Base-by-base conservation (phyloP, 1,139 yeast species). In the Yamadazyma sp. region DNA sequence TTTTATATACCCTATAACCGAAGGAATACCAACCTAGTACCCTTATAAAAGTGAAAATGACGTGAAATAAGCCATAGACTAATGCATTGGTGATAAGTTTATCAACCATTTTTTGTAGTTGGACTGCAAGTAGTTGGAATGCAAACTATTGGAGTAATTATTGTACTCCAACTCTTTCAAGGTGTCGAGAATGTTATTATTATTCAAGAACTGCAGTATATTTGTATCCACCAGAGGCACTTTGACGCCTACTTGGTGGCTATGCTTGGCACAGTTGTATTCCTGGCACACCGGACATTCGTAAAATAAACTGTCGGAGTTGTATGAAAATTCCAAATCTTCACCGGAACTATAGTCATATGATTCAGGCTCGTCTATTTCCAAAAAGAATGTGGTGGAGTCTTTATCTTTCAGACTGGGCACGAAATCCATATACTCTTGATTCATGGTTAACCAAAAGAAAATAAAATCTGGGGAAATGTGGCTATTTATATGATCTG, bases 101-200 rank as follows among this genome's bases (percentile, higher is more conserved):
- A 54, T 45, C 34, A 60, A 48, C 64, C 64, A 61, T 45, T 59
- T 59, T 38, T 59, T 50, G 43, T 61, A 61, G 39, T 61, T 61
- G 1, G 51, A 45, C 41, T 54, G 54, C 12, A 43, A 22, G 56
- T 52, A 37, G 51, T 48, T 40, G 8, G 43, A 36, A 25, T 34
- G 22, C 22, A 34, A n/a, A n/a, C n/a, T n/a, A n/a, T n/a, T n/a
- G n/a, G n/a, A 28, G 22, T 28, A 28, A 22, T 23, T 23, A 16
- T 15, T 22, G 24, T 34, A 7, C 13, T 41, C 42, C 7, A 38
- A 23, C 17, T 34, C 40, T 25, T 41, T 38, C 25, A 41, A 29
- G 4, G 44, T 36, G 21, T 34, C 40, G 8, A 41, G 21, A 9
- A 41, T 41, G n/a, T 33, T 33, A 21, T 31, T 32, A 11, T 34